Base-by-base conservation (phyloP, 768 basidiomycete genomes). In the Lyophyllum decastes region DNA sequence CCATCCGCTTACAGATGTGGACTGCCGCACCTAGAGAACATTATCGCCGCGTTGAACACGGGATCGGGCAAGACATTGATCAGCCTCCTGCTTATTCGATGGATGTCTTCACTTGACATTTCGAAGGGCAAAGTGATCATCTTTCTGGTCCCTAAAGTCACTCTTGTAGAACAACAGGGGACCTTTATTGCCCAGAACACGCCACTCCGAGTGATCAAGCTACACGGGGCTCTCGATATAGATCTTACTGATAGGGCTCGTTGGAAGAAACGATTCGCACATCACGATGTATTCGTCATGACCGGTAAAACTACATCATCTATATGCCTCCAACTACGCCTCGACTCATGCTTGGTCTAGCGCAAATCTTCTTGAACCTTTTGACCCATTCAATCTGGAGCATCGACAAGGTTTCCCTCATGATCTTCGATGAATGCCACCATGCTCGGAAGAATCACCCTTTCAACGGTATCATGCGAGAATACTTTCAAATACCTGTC, bases 141-240 rank as follows among this genome's bases (percentile, higher is more conserved):
- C 10, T 95, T 95, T 66, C 79, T 95, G 33, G 92, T 92, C 2
- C 94, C 94, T 0, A 89, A 89, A 62, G 92, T 94, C 3, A 81
- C 91, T 2, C 81, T 96, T 16, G 94, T 95, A 21, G 84, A 89
- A 61, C 94, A 95, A 67, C 92, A 94, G 67, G 83, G 80, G 21
- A 76, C 82, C 22, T 91, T 87, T 61, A 82, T 94, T 54, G 66
- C 78, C 12, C 75, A 81, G 59, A 79, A 90, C 60, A 88, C 89
- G 0, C 78, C 87, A 0, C 68, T 94, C 43, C 83, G 82, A 38
- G 87, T 94, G 21, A 73, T 79, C 26, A 86, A 86, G 64, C 80
- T 92, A 25, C 82, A 86, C 59, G 94, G 93, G 17, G 82, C 83
- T 8, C 75, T 87, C 40, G 85, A 88, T n/a, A 75, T 91, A 52